phyloP scores from a whole-genome alignment of 495 filamentous ascomycete genomes.

The Aspergillus sparsus region DNA sequence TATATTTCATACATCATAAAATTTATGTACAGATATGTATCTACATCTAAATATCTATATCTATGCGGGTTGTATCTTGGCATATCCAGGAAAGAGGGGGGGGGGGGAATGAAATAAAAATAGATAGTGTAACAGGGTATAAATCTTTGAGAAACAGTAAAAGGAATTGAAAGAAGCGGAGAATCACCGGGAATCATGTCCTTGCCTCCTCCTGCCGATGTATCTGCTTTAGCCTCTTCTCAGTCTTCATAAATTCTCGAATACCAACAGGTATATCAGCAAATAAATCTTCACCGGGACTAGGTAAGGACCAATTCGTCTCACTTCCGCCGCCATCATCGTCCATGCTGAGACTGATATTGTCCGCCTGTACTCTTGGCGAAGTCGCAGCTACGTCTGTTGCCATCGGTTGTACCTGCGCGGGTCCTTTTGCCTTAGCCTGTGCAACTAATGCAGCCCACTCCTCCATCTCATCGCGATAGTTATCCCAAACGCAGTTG shows the following conservation, averaged over 20 bases:
- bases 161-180: no score
- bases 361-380: slow-evolving; percentile 44
- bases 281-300: slow-evolving; percentile 59
- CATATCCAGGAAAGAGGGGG: not conserved
- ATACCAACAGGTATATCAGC: slow-evolving; percentile 88
- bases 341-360: slow-evolving; percentile 70
- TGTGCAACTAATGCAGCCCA: slow-evolving; percentile 66
- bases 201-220: slow-evolving; percentile 47
- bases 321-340: slow-evolving; percentile 79
- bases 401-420: slow-evolving; percentile 15
- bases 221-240: slow-evolving; percentile 85
- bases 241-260: slow-evolving; percentile 93
- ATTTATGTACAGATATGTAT: slow-evolving; percentile 12
- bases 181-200: slow-evolving; percentile 18
- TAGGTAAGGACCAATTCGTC: slow-evolving; percentile 58
- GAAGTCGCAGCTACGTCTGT: slow-evolving; percentile 34
- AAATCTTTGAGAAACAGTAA: not conserved
- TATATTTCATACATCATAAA: not conserved
- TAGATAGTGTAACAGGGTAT: slow-evolving; percentile 12
- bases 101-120: not conserved
- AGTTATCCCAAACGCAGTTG: slow-evolving; percentile 95
- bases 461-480: slow-evolving; percentile 85
- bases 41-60: slow-evolving; percentile 13
- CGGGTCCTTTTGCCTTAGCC: slow-evolving; percentile 48
- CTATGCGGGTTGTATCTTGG: not conserved